phyloP scores from a whole-genome alignment of 306 rosid species.

The Cucurbita pepo region DNA sequence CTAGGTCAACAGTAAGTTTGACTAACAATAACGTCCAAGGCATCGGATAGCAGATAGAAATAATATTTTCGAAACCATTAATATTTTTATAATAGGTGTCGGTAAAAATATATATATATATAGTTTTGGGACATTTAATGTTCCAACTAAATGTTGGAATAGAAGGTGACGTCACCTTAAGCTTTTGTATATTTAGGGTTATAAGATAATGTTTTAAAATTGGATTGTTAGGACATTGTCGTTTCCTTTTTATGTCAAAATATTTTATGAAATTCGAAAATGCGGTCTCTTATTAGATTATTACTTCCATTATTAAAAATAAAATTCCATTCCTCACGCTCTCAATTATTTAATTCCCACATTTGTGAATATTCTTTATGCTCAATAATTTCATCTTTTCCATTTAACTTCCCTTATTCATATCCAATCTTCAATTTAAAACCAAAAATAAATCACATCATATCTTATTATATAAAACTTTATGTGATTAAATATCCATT shows the following conservation, averaged over 20 bases:
- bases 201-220: background rate
- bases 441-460: background rate
- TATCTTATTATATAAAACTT: background rate
- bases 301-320: background rate
- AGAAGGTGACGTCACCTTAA: background rate
- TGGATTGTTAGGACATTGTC: background rate
- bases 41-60: too few species aligned
- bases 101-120: background rate
- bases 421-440: background rate
- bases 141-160: background rate
- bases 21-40: too few species aligned
- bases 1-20: too few species aligned
- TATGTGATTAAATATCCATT: background rate
- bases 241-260: background rate
- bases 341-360: constrained; percentile 6
- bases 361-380: background rate
- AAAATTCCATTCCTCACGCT: constrained; percentile 1
- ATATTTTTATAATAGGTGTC: too few species aligned
- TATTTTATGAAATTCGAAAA: background rate
- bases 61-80: too few species aligned
- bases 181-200: background rate
- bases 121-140: background rate
- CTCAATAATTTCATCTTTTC: background rate
- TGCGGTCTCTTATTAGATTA: background rate
- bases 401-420: background rate